These are phyloP conservation scores for Azolla pinnata DNA, from an alignment of 75 land plant species.

Conservation along the genomic window DNA sequence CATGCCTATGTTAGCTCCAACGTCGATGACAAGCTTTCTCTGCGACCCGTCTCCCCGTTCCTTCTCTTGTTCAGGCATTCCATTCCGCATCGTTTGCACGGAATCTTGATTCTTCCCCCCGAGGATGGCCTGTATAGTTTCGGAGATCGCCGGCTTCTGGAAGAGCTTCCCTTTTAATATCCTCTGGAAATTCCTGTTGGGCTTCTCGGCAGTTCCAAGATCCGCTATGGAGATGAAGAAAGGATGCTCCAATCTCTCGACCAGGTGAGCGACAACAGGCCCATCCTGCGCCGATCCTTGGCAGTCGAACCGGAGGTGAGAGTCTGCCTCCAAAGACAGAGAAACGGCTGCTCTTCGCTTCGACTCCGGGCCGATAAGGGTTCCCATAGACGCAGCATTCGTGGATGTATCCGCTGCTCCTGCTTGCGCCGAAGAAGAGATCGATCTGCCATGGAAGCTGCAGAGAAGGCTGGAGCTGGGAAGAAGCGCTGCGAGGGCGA, in stretches of 20 bases:
- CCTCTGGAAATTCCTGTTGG: slow-evolving; percentile 75
- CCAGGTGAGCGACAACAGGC: slow-evolving; percentile 64
- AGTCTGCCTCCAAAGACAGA: too few relatives aligned
- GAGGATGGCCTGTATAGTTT: slow-evolving; percentile 54
- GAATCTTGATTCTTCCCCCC: too few relatives aligned
- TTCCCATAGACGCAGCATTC: neutral
- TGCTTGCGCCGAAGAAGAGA: too few relatives aligned
- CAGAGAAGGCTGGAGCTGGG: neutral
- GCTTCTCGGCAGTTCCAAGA: slow-evolving; percentile 68
- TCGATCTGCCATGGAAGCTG: too few relatives aligned
- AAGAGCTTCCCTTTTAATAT: slow-evolving; percentile 70
- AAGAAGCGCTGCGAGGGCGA: neutral
- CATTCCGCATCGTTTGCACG: too few relatives aligned
- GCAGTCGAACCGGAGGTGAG: slow-evolving; percentile 44
- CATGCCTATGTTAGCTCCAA: slow-evolving; percentile 94
- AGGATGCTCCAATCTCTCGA: slow-evolving; percentile 56
- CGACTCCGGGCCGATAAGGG: neutral
- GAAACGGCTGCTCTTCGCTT: too few relatives aligned
- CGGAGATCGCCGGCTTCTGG: slow-evolving; percentile 64
- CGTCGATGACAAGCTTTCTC: slow-evolving; percentile 53
- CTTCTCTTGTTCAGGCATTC: too few relatives aligned
- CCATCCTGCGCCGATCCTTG: slow-evolving; percentile 34
- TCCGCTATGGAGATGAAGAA: slow-evolving; percentile 73
- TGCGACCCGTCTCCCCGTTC: neutral
- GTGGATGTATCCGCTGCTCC: neutral